Evolutionary conservation across 768 basidiomycete species (phyloP).

Genomic region (Pleurotus sapidus): DNA sequence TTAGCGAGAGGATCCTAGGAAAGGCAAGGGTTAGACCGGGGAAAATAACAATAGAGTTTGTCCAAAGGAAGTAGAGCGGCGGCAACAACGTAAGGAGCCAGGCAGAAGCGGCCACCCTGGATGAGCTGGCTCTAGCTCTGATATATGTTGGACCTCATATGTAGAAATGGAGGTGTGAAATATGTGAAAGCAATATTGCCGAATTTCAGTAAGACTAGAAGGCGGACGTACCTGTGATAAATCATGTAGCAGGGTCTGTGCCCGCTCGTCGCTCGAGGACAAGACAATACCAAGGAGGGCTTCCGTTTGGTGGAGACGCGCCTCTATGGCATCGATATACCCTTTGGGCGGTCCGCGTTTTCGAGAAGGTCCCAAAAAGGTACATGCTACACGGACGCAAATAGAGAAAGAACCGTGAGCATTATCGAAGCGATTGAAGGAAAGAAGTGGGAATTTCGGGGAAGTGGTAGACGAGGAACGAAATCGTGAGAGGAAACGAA

Average conservation of each 20-base stretch:
- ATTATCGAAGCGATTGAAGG: slow-evolving; percentile 7
- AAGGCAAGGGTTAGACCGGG: slow-evolving; percentile 10
- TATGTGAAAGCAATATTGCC: slow-evolving; percentile 1
- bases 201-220: background rate
- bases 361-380: slow-evolving; percentile 75
- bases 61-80: slow-evolving; percentile 6
- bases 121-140: background rate
- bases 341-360: slow-evolving; percentile 91
- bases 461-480: slow-evolving; percentile 5
- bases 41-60: background rate
- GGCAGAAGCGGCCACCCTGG: background rate
- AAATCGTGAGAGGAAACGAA: slow-evolving; percentile 7
- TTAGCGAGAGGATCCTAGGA: slow-evolving; percentile 70
- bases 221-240: slow-evolving; percentile 43
- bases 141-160: background rate
- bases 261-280: slow-evolving; percentile 40
- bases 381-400: slow-evolving; percentile 51
- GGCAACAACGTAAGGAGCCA: slow-evolving; percentile 2
- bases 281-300: slow-evolving; percentile 83
- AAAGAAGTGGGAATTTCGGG: slow-evolving; percentile 7
- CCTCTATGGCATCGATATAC: slow-evolving; percentile 94
- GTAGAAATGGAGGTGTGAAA: no score
- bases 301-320: slow-evolving; percentile 87
- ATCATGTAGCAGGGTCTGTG: slow-evolving; percentile 44
- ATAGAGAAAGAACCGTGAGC: slow-evolving; percentile 5